Percentiles rank a stretch among this genome's conserved stretches.
These are phyloP conservation scores for Rosa multiflora DNA, from an alignment of 306 rosid species.

Conservation along the genomic window DNA sequence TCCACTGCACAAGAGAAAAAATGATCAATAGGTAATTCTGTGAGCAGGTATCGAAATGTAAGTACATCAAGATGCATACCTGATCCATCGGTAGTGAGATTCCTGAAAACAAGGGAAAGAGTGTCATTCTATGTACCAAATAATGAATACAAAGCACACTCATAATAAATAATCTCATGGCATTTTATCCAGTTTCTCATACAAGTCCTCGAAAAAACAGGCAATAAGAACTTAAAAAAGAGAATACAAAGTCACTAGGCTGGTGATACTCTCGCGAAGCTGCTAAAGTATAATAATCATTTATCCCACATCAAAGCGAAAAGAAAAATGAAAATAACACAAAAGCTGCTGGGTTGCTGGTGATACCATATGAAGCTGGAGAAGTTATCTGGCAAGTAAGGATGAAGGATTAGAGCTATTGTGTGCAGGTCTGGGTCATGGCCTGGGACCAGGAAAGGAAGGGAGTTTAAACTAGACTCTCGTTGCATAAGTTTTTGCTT, in stretches of 20 bases:
- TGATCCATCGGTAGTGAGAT: slow-evolving; percentile 86
- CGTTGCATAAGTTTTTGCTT: not conserved
- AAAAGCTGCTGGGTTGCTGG: not conserved
- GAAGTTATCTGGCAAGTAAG: not conserved
- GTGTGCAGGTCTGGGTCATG: not conserved
- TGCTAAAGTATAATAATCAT: not conserved
- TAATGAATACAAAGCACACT: not conserved
- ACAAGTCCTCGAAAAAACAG: not conserved
- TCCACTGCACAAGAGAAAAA: slow-evolving; percentile 68
- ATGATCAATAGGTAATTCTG: not conserved
- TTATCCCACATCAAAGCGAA: not conserved
- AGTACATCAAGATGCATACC: slow-evolving; percentile 39
- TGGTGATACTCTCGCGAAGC: not conserved
- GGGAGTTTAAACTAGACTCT: not conserved
- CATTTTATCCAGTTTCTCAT: not conserved
- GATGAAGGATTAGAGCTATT: not conserved
- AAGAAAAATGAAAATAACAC: not conserved
- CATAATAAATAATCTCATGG: not conserved
- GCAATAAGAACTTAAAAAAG: not conserved
- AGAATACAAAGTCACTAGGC: not conserved
- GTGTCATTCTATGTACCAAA: slow-evolving; percentile 25
- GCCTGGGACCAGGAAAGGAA: not conserved
- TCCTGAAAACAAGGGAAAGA: slow-evolving; percentile 54
- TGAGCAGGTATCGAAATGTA: not conserved
- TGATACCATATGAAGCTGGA: not conserved